These are phyloP conservation scores for Fusarium hostae DNA, from an alignment of 2,329 filamentous ascomycete species.

Conservation along the genomic window DNA sequence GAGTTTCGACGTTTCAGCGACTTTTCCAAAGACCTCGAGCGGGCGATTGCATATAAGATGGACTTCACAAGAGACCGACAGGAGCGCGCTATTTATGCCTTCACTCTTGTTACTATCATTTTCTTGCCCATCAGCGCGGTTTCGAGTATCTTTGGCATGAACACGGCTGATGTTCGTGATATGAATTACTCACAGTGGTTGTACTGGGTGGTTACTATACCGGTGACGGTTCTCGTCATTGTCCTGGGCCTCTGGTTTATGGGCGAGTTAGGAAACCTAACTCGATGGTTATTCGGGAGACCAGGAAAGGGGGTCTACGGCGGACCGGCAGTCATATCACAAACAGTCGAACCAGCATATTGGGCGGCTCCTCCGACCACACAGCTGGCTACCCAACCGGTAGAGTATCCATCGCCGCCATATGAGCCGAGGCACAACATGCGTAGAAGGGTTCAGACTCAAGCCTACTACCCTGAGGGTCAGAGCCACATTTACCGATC, in stretches of 20 bases:
- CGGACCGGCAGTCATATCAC: conserved; percentile 15
- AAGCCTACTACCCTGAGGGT: conserved; percentile 1
- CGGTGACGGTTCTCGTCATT: conserved; percentile 57
- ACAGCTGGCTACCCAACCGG: background rate
- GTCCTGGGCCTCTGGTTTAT: conserved; percentile 55
- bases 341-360: conserved; percentile 14
- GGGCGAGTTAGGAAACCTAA: conserved; percentile 53
- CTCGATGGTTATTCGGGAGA: conserved; percentile 45
- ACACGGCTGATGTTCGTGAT: conserved; percentile 61
- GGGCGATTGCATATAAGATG: conserved; percentile 50
- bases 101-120: conserved; percentile 61
- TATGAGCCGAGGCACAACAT: conserved; percentile 11
- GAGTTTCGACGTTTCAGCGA: conserved; percentile 48
- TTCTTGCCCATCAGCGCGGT: conserved; percentile 60
- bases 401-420: conserved; percentile 15
- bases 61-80: conserved; percentile 57
- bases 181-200: conserved; percentile 60
- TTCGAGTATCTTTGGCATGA: conserved; percentile 64
- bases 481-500: background rate
- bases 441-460: conserved; percentile 17
- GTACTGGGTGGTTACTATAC: conserved; percentile 62
- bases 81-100: conserved; percentile 60
- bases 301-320: conserved; percentile 18
- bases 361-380: conserved; percentile 5
- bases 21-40: conserved; percentile 47